A percentile compares a stretch with the other conserved stretches of the same genome.
phyloP scores from a whole-genome alignment of 148 eudicot genomes.

The Vaccinium vitisidaea region DNA sequence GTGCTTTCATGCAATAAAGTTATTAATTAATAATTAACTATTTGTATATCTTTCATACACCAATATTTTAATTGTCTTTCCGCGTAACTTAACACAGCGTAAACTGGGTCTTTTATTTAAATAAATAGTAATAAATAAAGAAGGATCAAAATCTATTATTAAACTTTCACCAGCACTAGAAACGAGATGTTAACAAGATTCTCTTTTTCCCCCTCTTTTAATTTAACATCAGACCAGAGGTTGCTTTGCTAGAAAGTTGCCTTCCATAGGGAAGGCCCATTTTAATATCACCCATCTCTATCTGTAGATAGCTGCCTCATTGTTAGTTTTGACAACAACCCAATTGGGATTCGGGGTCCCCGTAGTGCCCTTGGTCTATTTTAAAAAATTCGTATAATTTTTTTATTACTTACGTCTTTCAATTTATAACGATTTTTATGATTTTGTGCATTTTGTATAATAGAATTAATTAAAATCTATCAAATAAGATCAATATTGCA shows the following conservation, averaged over 20 bases:
- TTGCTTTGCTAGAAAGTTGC: conserved; percentile 9
- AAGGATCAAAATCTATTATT: neutral
- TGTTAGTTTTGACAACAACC: neutral
- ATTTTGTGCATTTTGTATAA: too few relatives aligned
- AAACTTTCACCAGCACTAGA: neutral
- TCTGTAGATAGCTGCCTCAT: neutral
- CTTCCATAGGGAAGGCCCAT: conserved; percentile 14
- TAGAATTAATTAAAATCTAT: too few relatives aligned
- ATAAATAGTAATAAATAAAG: neutral
- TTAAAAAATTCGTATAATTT: too few relatives aligned
- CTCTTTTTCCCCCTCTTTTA: neutral
- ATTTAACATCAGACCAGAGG: neutral
- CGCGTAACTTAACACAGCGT: conserved; percentile 11
- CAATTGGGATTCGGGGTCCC: too few relatives aligned
- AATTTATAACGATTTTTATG: too few relatives aligned
- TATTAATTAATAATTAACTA: neutral
- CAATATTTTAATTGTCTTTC: conserved; percentile 5
- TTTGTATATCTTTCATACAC: neutral
- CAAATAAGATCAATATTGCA: too few relatives aligned
- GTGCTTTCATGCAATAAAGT: neutral
- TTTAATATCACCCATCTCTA: neutral
- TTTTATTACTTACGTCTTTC: too few relatives aligned
- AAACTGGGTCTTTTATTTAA: neutral
- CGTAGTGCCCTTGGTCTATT: too few relatives aligned
- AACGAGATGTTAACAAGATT: conserved; percentile 7